A percentile compares a stretch with the other conserved stretches of the same genome.
Conservation (phyloP, 1,284 basidiomycete species). For the Coniferiporia weirii region DNA sequence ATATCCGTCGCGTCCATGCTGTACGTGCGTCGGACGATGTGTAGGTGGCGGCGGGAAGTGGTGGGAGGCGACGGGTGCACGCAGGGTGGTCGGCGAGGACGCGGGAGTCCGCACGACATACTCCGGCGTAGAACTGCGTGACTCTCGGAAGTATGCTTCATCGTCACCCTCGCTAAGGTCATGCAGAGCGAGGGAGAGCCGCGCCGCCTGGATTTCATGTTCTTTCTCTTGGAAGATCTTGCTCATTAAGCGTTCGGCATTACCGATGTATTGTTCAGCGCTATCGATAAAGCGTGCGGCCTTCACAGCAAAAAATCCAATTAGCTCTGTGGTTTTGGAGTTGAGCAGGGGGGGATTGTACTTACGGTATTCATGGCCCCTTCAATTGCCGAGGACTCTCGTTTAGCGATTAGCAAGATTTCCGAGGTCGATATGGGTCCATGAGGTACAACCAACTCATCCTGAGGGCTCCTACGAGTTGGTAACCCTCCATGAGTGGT, state of each 20-base stretch:
- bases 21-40: constrained; percentile 14
- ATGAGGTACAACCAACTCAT: no score
- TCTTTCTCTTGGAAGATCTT: constrained; percentile 13
- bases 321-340: neutral
- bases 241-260: constrained; percentile 10
- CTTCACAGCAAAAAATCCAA: neutral
- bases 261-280: constrained; percentile 3
- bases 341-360: neutral
- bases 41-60: neutral
- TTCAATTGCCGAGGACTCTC: neutral
- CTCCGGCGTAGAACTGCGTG: neutral
- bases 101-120: neutral
- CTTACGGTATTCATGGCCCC: constrained; percentile 6
- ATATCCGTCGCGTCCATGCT: no score
- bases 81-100: neutral
- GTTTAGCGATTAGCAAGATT: neutral
- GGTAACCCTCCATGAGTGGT: neutral
- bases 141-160: neutral
- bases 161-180: neutral
- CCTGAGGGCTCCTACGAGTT: no score
- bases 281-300: constrained; percentile 9
- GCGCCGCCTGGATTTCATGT: constrained; percentile 4
- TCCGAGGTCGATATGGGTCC: no score
- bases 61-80: constrained; percentile 13
- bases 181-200: constrained; percentile 4